Percentiles rank a stretch among this genome's conserved stretches.
Evolutionary conservation across 75 land plant genomes (phyloP).

Genomic region (Chamaecyparis obtusa): DNA sequence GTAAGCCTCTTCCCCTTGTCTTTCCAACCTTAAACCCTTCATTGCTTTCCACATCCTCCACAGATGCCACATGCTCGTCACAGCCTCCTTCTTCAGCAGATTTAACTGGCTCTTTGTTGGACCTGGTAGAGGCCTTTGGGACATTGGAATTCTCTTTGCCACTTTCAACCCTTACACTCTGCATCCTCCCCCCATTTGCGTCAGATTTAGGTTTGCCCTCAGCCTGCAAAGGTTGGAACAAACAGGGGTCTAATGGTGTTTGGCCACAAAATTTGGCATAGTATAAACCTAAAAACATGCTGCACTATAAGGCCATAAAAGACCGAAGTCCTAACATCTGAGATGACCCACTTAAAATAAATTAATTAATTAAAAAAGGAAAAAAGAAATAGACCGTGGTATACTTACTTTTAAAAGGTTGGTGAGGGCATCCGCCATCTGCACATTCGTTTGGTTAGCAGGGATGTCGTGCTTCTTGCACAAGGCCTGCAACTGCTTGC

Average conservation of each 20-base stretch:
- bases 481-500: slow-evolving; percentile 70
- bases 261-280: background rate
- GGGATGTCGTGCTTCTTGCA: slow-evolving; percentile 87
- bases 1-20: background rate
- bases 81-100: background rate
- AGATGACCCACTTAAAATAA: background rate
- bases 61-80: background rate
- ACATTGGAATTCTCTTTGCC: background rate
- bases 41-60: background rate
- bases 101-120: background rate
- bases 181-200: slow-evolving; percentile 3
- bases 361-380: background rate
- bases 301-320: background rate
- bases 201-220: background rate
- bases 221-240: background rate
- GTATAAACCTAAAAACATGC: background rate
- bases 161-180: background rate
- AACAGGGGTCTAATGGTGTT: background rate
- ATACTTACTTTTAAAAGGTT: slow-evolving; percentile 42
- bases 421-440: slow-evolving; percentile 80
- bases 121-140: background rate
- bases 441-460: slow-evolving; percentile 71
- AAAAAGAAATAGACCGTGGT: background rate
- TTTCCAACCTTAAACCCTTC: background rate
- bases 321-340: background rate